Evolutionary conservation across 176 grass and related monocot species (phyloP), one percentile per base, ranked within the genome.

Genomic region (Zea luxurians): DNA sequence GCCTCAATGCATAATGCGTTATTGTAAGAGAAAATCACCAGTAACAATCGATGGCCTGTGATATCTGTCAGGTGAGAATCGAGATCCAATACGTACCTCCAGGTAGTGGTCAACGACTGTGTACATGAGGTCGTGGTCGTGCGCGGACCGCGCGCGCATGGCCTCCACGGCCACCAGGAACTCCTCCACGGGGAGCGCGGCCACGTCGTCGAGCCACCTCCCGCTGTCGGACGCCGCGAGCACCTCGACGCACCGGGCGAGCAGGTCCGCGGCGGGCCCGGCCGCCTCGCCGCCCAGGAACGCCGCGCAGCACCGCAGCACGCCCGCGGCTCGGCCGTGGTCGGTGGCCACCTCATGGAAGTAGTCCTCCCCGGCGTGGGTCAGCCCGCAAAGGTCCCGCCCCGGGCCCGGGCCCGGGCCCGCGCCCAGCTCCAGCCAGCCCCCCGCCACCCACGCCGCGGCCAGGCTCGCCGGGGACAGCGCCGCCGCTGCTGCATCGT

Each of bases 121-220:
- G 86, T 99, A 99, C 61, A 99, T 74, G 59, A 95, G 80, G 55
- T 99, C 96, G 64, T 99, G 96, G 49, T 99, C 96, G 45, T 89
- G 85, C 58, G 77, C 69, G 37, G 76, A 82, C 10, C 92, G 83
- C 75, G 67, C 79, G 20, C 83, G 83, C 90, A 99, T 89, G 75
- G 88, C 87, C 73, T 88, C 89, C 6, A 84, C 83, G 35, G 66
- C 59, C 45, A 81, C 68, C 66, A 83, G 62, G 66, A 97, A 89
- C 68, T 90, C 78, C 49, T 83, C 88, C 2, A 80, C 34, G 5
- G 87, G 54, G 13, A 99, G 77, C 52, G 78, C 63, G 2, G 83
- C 83, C 49, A 99, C 67, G 67, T 89, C 92, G n/a, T 94, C 71
- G 18, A 90, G 78, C 96, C 96, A 99, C 67, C 66, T 65, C 17